Conservation (phyloP, 2,329 filamentous ascomycete species). For the Hawksworthiomyces lignivorus region DNA sequence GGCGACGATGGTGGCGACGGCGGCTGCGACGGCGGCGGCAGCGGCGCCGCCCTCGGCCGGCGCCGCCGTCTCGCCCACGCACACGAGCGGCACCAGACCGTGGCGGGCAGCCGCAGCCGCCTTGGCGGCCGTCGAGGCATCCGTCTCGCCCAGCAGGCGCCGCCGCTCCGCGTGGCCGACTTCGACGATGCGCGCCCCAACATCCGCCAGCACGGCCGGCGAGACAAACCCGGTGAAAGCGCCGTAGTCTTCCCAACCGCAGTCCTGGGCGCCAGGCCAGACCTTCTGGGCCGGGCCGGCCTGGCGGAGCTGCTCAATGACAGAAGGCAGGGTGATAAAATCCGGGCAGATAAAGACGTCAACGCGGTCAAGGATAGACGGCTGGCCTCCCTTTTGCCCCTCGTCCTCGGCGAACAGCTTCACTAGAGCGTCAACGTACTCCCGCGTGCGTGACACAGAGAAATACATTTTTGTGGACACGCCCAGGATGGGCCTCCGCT, state of each 20-base stretch:
- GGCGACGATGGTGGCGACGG: conserved; percentile 55
- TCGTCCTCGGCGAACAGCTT: conserved; percentile 28
- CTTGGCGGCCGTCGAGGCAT: conserved; percentile 59
- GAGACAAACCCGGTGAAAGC: conserved; percentile 75
- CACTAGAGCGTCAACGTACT: conserved; percentile 46
- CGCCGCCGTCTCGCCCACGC: conserved; percentile 62
- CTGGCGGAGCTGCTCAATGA: conserved; percentile 39
- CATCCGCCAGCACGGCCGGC: conserved; percentile 55
- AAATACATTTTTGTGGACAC: conserved; percentile 80
- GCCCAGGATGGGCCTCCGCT: conserved; percentile 57
- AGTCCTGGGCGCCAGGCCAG: conserved; percentile 68
- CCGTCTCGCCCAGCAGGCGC: conserved; percentile 66
- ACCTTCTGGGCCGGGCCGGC: conserved; percentile 40
- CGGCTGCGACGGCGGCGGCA: conserved; percentile 52
- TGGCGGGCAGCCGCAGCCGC: conserved; percentile 60
- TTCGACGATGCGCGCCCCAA: conserved; percentile 67
- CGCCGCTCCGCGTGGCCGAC: conserved; percentile 76
- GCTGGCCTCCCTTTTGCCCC: neutral
- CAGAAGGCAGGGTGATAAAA: conserved; percentile 58
- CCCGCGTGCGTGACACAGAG: conserved; percentile 52
- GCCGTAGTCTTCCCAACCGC: conserved; percentile 60
- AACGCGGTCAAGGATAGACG: conserved; percentile 34
- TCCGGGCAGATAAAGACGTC: conserved; percentile 75
- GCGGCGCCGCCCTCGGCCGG: conserved; percentile 44
- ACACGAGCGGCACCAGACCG: conserved; percentile 69